A percentile compares a stretch with the other conserved stretches of the same genome.
Conservation (phyloP, 352 stramenopile species). For the Phytophthora tentaculata region DNA sequence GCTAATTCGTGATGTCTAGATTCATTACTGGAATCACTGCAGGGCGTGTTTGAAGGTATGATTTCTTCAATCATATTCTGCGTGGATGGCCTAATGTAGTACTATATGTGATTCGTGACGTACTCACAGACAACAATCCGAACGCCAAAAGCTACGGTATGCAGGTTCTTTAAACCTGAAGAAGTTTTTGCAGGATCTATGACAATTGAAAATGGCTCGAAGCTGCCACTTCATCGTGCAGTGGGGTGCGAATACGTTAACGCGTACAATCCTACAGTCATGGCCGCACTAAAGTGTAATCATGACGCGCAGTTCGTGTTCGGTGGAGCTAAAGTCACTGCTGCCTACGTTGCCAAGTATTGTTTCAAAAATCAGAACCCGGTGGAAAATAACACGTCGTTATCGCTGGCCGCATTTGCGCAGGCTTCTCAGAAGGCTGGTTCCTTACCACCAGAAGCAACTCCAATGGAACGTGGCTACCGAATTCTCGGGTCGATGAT, state of each 20-base stretch:
- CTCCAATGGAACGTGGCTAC: slow-evolving; percentile 13
- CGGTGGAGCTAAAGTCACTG: slow-evolving; percentile 14
- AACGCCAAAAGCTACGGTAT: slow-evolving; percentile 21
- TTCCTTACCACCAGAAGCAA: slow-evolving; percentile 5
- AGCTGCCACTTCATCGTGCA: slow-evolving; percentile 9
- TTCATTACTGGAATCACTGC: slow-evolving; percentile 23
- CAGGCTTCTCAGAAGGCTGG: slow-evolving; percentile 10
- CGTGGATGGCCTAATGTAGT: too few species aligned
- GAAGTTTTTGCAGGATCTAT: not conserved
- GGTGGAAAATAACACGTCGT: slow-evolving; percentile 27
- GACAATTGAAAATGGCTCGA: not conserved
- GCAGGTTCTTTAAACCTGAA: slow-evolving; percentile 34
- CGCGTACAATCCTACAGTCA: slow-evolving; percentile 25
- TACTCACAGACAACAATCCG: slow-evolving; percentile 13
- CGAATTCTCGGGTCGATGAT: slow-evolving; percentile 26
- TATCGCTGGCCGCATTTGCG: slow-evolving; percentile 21
- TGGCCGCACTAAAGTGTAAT: slow-evolving; percentile 34
- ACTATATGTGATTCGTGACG: too few species aligned
- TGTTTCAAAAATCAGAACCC: slow-evolving; percentile 34
- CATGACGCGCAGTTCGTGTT: slow-evolving; percentile 35
- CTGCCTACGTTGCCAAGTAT: slow-evolving; percentile 37
- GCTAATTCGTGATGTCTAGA: slow-evolving; percentile 17
- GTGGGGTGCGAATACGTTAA: slow-evolving; percentile 41
- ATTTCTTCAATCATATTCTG: too few species aligned
- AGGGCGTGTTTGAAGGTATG: slow-evolving; percentile 29